Evolutionary conservation across 2,329 filamentous ascomycete species (phyloP).

Genomic region (Nakataea oryzae): DNA sequence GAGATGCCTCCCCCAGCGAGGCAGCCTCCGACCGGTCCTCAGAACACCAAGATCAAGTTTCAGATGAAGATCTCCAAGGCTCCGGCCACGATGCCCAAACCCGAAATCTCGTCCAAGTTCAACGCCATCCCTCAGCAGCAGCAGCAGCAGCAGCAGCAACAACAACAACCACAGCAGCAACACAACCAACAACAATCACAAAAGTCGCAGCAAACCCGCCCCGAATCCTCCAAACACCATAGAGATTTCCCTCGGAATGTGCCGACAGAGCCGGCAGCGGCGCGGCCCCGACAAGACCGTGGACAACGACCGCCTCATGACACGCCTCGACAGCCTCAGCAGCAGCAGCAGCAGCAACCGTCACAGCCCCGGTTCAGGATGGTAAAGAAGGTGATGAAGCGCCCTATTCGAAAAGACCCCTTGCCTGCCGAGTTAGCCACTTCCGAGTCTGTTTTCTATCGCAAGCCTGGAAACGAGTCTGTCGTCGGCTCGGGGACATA

Average conservation of each 20-base stretch:
- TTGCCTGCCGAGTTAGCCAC: constrained; percentile 61
- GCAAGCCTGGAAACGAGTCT: constrained; percentile 95
- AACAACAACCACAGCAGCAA: constrained; percentile 20
- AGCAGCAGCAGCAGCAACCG: constrained; percentile 18
- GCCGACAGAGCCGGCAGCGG: constrained; percentile 43
- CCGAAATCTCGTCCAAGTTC: constrained; percentile 57
- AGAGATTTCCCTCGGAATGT: constrained; percentile 37
- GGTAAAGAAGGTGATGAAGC: constrained; percentile 58
- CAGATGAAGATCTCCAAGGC: constrained; percentile 70
- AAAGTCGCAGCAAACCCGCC: not conserved
- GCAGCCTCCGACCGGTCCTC: constrained; percentile 41
- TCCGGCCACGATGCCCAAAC: constrained; percentile 45
- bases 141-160: constrained; percentile 9
- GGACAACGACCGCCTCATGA: constrained; percentile 2
- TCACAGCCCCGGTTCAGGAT: constrained; percentile 43
- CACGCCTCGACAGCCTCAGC: constrained; percentile 12
- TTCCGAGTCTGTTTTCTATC: constrained; percentile 85
- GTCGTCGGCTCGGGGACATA: constrained; percentile 94
- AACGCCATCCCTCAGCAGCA: constrained; percentile 45
- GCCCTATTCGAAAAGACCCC: constrained; percentile 59
- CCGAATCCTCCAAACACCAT: constrained; percentile 14
- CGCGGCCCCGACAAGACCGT: constrained; percentile 20
- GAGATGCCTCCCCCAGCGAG: constrained; percentile 43
- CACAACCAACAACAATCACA: constrained; percentile 20
- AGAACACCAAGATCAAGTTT: constrained; percentile 75